These are phyloP conservation scores for Cutaneotrichosporon sp. DNA, from an alignment of 1,284 basidiomycete species.

Conservation along the genomic window DNA sequence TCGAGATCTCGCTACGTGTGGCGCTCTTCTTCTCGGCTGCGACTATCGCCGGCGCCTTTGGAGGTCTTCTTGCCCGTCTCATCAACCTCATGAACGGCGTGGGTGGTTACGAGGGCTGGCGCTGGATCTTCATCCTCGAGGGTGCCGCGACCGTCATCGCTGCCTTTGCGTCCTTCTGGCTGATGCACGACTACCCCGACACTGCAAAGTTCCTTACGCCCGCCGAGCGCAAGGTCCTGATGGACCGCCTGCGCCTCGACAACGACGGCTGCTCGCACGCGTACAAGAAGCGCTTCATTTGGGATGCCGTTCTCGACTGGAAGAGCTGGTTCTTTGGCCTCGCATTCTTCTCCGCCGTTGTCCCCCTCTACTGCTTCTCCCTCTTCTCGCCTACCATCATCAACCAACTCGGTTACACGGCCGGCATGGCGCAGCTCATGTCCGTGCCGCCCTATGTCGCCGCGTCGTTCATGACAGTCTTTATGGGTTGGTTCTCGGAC, in stretches of 20 bases:
- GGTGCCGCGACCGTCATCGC: constrained; percentile 68
- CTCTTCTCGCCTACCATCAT: constrained; percentile 56
- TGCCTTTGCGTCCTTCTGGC: constrained; percentile 67
- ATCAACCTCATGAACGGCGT: constrained; percentile 53
- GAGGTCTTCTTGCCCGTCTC: constrained; percentile 48
- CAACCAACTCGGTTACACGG: constrained; percentile 59
- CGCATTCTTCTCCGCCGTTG: constrained; percentile 51
- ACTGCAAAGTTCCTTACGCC: constrained; percentile 73
- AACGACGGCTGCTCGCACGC: constrained; percentile 34
- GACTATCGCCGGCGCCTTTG: constrained; percentile 50
- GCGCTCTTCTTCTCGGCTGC: constrained; percentile 50
- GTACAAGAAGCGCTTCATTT: constrained; percentile 37
- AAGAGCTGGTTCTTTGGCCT: constrained; percentile 42
- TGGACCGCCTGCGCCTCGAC: constrained; percentile 33
- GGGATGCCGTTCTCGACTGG: constrained; percentile 38
- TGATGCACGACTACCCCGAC: constrained; percentile 77
- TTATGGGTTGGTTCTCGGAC: constrained; percentile 46
- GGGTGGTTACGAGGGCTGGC: constrained; percentile 45
- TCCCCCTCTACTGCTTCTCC: constrained; percentile 62
- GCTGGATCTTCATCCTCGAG: constrained; percentile 76
- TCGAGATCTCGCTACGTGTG: constrained; percentile 42
- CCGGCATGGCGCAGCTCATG: constrained; percentile 66
- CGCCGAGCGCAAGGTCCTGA: constrained; percentile 57
- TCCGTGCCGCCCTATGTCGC: constrained; percentile 38
- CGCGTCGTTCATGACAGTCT: constrained; percentile 39